Percentiles rank a stretch among this genome's conserved stretches.
Evolutionary conservation across 441 rosid species (phyloP).

Genomic region (Jatropha multifida): DNA sequence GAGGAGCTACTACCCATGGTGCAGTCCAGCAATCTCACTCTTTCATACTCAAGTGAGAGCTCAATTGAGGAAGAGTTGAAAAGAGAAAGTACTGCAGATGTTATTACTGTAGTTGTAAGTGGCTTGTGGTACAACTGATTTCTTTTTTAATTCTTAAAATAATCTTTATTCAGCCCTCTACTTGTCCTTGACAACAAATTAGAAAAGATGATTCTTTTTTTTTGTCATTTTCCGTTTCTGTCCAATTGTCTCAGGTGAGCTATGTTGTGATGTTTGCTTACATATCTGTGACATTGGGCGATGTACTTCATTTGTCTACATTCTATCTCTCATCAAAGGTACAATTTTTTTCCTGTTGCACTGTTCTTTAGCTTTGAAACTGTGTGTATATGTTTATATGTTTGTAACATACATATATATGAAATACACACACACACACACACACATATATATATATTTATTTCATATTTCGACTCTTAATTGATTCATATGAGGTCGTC

Average conservation of each 20-base stretch:
- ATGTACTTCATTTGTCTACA: slow-evolving; percentile 49
- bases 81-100: slow-evolving; percentile 97
- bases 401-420: not conserved
- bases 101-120: slow-evolving; percentile 72
- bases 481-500: not conserved
- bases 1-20: slow-evolving; percentile 79
- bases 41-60: slow-evolving; percentile 88
- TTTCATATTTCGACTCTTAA: not conserved
- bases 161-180: not conserved
- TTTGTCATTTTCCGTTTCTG: too few species aligned
- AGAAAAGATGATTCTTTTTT: not conserved
- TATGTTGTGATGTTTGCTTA: slow-evolving; percentile 95
- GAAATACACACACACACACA: too few species aligned
- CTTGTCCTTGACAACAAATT: not conserved
- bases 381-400: not conserved
- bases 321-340: slow-evolving; percentile 90
- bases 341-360: slow-evolving; percentile 6
- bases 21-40: slow-evolving; percentile 61
- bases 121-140: not conserved
- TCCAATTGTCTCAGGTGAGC: slow-evolving; percentile 61
- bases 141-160: not conserved
- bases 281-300: slow-evolving; percentile 82
- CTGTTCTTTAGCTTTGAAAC: not conserved
- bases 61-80: slow-evolving; percentile 93
- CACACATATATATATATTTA: not conserved